These are phyloP conservation scores for Pisolithus tinctorius DNA, from an alignment of 768 basidiomycete species.

Conservation along the genomic window DNA sequence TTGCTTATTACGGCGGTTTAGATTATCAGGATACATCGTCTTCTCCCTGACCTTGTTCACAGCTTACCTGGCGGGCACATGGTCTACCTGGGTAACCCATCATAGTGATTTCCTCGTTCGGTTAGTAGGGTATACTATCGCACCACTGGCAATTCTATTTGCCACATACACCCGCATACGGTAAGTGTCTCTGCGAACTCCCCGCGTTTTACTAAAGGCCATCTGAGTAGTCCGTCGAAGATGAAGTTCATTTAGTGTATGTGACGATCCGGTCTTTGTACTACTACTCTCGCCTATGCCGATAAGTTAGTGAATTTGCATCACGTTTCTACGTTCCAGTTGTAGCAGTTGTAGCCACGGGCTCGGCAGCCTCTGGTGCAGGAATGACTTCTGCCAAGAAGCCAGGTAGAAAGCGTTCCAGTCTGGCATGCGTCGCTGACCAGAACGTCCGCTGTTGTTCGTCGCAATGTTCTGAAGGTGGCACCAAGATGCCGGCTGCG, in stretches of 20 bases:
- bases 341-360: slow-evolving; percentile 4
- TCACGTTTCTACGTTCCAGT: background rate
- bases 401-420: slow-evolving; percentile 89
- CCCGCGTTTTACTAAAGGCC: background rate
- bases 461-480: slow-evolving; percentile 44
- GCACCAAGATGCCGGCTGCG: slow-evolving; percentile 76
- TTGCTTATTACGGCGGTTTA: slow-evolving; percentile 18
- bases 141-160: slow-evolving; percentile 40
- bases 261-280: background rate
- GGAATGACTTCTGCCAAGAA: slow-evolving; percentile 73
- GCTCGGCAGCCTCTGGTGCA: slow-evolving; percentile 14
- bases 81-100: slow-evolving; percentile 52
- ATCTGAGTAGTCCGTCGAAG: slow-evolving; percentile 45
- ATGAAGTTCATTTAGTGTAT: slow-evolving; percentile 48
- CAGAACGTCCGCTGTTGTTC: slow-evolving; percentile 69
- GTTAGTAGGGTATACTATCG: slow-evolving; percentile 47
- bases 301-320: background rate
- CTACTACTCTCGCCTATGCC: background rate
- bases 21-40: slow-evolving; percentile 69
- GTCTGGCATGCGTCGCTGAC: slow-evolving; percentile 77
- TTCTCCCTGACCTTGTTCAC: slow-evolving; percentile 57
- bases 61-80: slow-evolving; percentile 61
- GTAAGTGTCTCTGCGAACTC: slow-evolving; percentile 27
- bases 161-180: slow-evolving; percentile 45
- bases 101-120: slow-evolving; percentile 35